Evolutionary conservation across 1,139 yeast species (phyloP).

Genomic region (Ogataea hybrid): DNA sequence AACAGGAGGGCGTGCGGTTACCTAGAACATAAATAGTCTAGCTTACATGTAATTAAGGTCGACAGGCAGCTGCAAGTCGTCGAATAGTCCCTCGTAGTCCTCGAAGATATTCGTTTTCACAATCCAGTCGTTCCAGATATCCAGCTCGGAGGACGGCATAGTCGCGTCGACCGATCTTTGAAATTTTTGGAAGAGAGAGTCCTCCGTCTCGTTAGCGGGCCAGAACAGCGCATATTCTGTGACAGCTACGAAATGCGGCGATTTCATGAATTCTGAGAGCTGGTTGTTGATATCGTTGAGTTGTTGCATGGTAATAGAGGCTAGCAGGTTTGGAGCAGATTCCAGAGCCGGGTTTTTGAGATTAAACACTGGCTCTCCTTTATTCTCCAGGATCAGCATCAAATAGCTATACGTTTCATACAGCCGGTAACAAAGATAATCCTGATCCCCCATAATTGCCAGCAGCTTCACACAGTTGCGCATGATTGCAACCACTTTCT

Average conservation of each 20-base stretch:
- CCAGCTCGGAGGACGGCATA: neutral
- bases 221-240: neutral
- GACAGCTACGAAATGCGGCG: conserved; percentile 1
- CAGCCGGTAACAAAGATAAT: conserved; percentile 20
- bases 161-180: neutral
- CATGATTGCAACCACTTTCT: conserved; percentile 8
- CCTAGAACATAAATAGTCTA: conserved; percentile 1
- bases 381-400: conserved; percentile 22
- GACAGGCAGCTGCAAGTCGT: conserved; percentile 1
- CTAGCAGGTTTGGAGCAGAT: conserved; percentile 13
- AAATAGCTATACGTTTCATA: conserved; percentile 15
- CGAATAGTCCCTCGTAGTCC: conserved; percentile 6
- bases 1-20: conserved; percentile 24
- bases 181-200: conserved; percentile 2
- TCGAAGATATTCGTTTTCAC: conserved; percentile 11
- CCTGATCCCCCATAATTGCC: conserved; percentile 19
- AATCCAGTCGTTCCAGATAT: conserved; percentile 16
- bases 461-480: conserved; percentile 15
- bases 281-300: conserved; percentile 1
- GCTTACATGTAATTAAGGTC: conserved; percentile 7
- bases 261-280: conserved; percentile 1
- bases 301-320: conserved; percentile 5
- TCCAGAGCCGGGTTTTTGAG: conserved; percentile 3
- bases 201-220: conserved; percentile 1
- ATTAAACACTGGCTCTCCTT: conserved; percentile 21